Evolutionary conservation across 1,284 basidiomycete genomes (phyloP), one percentile per base, ranked within the genome.

Genomic region (Ceratobasidium sp.): DNA sequence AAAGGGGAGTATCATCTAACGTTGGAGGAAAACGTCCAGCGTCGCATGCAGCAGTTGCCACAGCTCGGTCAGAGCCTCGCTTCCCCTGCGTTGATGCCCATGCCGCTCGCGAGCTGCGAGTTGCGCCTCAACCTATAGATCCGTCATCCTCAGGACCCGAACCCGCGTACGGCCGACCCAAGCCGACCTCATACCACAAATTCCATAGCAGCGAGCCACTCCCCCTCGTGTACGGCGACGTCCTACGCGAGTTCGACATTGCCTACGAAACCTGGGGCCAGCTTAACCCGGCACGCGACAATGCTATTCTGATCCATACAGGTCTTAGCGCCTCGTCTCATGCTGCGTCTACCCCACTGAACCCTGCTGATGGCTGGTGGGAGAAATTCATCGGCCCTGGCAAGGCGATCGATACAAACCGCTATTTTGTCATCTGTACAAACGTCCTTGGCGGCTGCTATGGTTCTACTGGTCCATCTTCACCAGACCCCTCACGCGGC

Each of bases 191-290:
- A 0, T 95, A 94, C 86, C 85, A 88, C 56, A 84, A 88, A 38
- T 96, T 92, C 82, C 90, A 90, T 79, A 91, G 94, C 80, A 80
- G 85, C 0, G 81, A 85, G 0, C 90, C 93, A 0, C 87, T 98
- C 38, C 88, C 89, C 0, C 89, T 99, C 15, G 88, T 91, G 17
- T 98, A 99, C 86, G 89, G 77, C 59, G 87, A 91, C 0, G 86
- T 91, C 0, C 88, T 99, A 0, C 92, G 94, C 0, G 86, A 90
- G 20, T 95, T 96, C 82, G 90, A 95, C 80, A 88, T 99, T 75
- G 98, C 98, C 0, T 99, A 99, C 88, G 97, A 99, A 86, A 96
- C 97, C 0, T 99, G 98, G 98, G 97, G 97, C 1, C 90, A 89
- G 1, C 91, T 99, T 76, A 95, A 95, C 44, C 87, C 91, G 0